phyloP scores from a whole-genome alignment of 495 filamentous ascomycete species.

The Daldinia loculata region DNA sequence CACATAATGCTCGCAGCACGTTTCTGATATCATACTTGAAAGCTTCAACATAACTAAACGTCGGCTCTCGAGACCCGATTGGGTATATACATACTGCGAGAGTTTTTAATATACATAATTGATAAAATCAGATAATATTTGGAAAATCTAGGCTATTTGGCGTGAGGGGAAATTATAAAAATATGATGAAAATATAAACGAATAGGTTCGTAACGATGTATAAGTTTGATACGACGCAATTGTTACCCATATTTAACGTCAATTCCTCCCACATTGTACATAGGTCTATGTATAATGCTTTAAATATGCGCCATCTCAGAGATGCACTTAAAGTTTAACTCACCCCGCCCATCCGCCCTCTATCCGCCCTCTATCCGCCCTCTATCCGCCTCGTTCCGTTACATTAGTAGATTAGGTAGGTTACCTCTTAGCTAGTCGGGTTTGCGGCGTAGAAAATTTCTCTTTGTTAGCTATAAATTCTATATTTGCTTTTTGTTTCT shows the following conservation, averaged over 20 bases:
- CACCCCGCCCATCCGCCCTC: conserved; percentile 20
- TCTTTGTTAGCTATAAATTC: neutral
- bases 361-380: conserved; percentile 27
- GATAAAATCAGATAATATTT: neutral
- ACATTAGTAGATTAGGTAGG: too few relatives aligned
- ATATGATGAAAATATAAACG: conserved; percentile 1
- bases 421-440: neutral
- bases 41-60: neutral
- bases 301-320: neutral
- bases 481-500: neutral
- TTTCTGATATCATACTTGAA: neutral
- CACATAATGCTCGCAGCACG: conserved; percentile 14
- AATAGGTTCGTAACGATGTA: conserved; percentile 14
- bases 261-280: neutral
- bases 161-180: neutral
- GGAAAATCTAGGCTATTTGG: neutral
- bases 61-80: too few relatives aligned
- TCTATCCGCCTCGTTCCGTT: conserved; percentile 22
- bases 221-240: conserved; percentile 12
- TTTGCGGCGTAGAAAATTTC: neutral
- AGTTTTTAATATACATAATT: neutral
- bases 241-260: conserved; percentile 33
- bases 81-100: neutral
- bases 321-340: neutral
- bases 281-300: neutral